These are phyloP conservation scores for Aegilops bicornis DNA, from an alignment of 176 grass and related monocot genomes.

Conservation along the genomic window DNA sequence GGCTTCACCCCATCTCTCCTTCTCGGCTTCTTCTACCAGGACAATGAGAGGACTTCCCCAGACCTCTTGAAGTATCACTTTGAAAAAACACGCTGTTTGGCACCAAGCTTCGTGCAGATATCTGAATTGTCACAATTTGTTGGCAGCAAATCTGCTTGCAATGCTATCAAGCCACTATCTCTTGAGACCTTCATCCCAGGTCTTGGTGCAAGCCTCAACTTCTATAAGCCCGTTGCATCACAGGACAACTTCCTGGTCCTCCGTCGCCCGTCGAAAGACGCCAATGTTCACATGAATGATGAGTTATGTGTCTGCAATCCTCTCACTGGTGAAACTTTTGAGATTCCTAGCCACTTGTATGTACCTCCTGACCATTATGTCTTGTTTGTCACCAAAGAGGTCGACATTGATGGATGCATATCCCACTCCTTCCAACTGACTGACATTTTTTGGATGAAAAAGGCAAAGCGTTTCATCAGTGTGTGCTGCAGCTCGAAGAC, in stretches of 20 bases:
- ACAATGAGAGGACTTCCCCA: background rate
- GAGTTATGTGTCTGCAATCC: constrained; percentile 18
- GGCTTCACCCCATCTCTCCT: constrained; percentile 30
- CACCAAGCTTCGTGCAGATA: constrained; percentile 8
- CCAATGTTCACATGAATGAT: background rate
- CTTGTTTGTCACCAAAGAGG: constrained; percentile 17
- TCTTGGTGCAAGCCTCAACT: constrained; percentile 35
- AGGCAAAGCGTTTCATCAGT: background rate
- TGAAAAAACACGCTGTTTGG: constrained; percentile 24
- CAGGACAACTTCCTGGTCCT: constrained; percentile 36
- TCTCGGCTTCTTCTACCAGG: constrained; percentile 35
- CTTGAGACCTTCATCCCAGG: constrained; percentile 23
- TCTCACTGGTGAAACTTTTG: constrained; percentile 9
- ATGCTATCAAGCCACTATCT: background rate
- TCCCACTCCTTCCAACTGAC: constrained; percentile 26
- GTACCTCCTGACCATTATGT: background rate
- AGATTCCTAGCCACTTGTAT: background rate
- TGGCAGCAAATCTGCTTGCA: background rate
- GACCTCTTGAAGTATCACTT: constrained; percentile 22
- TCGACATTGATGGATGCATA: background rate
- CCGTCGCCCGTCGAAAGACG: background rate
- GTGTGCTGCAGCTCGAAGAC: constrained; percentile 25
- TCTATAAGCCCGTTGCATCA: constrained; percentile 28
- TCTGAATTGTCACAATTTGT: constrained; percentile 8
- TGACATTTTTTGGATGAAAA: constrained; percentile 6